Conservation (phyloP, 306 rosid species). For the Castanea mollissima region DNA sequence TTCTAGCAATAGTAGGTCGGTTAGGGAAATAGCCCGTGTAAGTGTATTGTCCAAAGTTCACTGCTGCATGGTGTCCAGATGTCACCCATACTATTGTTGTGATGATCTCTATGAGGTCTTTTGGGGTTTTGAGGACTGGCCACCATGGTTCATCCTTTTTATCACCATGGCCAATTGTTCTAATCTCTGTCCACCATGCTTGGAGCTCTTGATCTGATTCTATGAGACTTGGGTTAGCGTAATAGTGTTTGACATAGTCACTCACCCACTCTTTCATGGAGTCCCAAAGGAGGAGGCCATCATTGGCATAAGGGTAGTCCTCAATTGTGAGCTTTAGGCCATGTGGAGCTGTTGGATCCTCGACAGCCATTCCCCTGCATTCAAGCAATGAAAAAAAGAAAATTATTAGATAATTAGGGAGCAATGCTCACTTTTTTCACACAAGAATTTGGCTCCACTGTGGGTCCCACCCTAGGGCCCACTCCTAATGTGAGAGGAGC, state of each 20-base stretch:
- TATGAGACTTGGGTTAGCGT: background rate
- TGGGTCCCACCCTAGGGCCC: too few species aligned
- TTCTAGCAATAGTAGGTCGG: conserved; percentile 35
- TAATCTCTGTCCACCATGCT: conserved; percentile 74
- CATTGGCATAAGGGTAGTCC: conserved; percentile 51
- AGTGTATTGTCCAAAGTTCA: conserved; percentile 58
- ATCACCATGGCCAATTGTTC: conserved; percentile 34
- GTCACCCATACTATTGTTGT: conserved; percentile 44
- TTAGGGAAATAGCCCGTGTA: conserved; percentile 51
- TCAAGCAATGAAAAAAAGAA: background rate
- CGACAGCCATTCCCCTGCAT: conserved; percentile 49
- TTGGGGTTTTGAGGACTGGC: conserved; percentile 36
- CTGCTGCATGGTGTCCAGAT: conserved; percentile 58
- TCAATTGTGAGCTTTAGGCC: conserved; percentile 38
- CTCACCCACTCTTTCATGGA: conserved; percentile 38
- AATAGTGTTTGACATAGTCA: conserved; percentile 37
- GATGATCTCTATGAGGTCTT: conserved; percentile 31
- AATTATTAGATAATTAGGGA: too few species aligned
- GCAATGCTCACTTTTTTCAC: too few species aligned
- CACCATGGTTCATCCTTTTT: conserved; percentile 59
- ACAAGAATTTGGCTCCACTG: too few species aligned
- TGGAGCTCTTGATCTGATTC: conserved; percentile 51
- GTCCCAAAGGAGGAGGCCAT: conserved; percentile 49
- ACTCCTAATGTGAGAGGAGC: too few species aligned
- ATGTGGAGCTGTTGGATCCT: conserved; percentile 42